Evolutionary conservation across 345 rosid genomes (phyloP).

Genomic region (Euphorbia tirucalli): DNA sequence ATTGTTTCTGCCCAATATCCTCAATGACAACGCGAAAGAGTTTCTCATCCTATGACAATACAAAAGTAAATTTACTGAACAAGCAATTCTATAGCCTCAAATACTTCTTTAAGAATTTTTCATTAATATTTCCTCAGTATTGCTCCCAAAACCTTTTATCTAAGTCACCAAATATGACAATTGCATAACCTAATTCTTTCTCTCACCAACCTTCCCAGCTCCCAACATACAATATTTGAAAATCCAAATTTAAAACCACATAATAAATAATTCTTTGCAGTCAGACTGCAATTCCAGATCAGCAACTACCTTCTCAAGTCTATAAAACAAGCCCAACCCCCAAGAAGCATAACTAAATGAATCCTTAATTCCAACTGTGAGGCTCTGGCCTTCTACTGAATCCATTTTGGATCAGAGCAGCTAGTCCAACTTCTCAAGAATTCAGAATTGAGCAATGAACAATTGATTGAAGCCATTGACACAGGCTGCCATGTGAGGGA

Average conservation of each 20-base stretch:
- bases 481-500: too few species aligned
- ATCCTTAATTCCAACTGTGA: not conserved
- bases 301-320: not conserved
- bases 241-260: not conserved
- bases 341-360: not conserved
- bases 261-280: not conserved
- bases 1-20: not conserved
- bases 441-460: too few species aligned
- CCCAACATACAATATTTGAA: slow-evolving; percentile 1
- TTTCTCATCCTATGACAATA: not conserved
- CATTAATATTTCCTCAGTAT: not conserved
- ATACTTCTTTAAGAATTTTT: not conserved
- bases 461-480: too few species aligned
- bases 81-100: not conserved
- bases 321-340: not conserved
- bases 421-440: too few species aligned
- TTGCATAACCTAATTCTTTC: not conserved
- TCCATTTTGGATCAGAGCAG: too few species aligned
- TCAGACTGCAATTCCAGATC: not conserved
- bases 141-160: not conserved
- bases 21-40: not conserved
- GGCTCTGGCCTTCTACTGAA: not conserved
- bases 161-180: not conserved
- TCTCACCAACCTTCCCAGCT: slow-evolving; percentile 4
- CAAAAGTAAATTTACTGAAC: not conserved